Conservation (phyloP, 169 alveolate genomes). For the Cyclospora cayetanensis region DNA sequence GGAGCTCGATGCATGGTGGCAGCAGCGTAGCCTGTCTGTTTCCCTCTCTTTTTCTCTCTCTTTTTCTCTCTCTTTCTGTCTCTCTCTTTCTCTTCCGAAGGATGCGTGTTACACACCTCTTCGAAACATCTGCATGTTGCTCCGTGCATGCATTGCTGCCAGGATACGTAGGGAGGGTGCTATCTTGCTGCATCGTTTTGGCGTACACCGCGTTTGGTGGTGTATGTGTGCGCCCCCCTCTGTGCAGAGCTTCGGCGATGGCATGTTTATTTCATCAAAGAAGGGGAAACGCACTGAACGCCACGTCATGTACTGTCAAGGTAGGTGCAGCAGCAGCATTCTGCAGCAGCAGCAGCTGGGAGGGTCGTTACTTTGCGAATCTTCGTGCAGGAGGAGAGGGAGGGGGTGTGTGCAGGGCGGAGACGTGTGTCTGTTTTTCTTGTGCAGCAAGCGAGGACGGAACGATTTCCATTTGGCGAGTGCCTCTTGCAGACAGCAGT, state of each 20-base stretch:
- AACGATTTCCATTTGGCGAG: conserved; percentile 45
- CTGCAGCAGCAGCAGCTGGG: conserved; percentile 24
- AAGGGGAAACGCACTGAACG: background rate
- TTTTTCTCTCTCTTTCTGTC: background rate
- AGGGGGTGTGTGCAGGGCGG: no score
- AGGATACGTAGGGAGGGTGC: no score
- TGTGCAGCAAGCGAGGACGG: conserved; percentile 65
- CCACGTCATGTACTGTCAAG: conserved; percentile 31
- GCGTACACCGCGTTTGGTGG: no score
- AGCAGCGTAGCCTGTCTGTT: background rate
- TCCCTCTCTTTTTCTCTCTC: background rate
- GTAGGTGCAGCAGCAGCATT: conserved; percentile 21
- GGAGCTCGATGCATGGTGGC: no score
- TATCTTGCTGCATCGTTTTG: no score
- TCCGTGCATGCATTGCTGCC: background rate
- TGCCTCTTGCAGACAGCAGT: background rate
- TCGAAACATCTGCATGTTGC: background rate
- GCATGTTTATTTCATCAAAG: background rate
- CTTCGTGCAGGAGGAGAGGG: background rate
- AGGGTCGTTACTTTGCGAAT: background rate
- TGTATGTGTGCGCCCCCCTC: no score
- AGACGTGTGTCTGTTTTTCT: background rate
- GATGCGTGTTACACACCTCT: background rate
- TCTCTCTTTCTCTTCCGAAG: background rate
- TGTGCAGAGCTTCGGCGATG: conserved; percentile 35